Percentiles rank a stretch among this genome's conserved stretches.
Conservation (phyloP, 805 yeast species). For the Candida vartiovaarae region DNA sequence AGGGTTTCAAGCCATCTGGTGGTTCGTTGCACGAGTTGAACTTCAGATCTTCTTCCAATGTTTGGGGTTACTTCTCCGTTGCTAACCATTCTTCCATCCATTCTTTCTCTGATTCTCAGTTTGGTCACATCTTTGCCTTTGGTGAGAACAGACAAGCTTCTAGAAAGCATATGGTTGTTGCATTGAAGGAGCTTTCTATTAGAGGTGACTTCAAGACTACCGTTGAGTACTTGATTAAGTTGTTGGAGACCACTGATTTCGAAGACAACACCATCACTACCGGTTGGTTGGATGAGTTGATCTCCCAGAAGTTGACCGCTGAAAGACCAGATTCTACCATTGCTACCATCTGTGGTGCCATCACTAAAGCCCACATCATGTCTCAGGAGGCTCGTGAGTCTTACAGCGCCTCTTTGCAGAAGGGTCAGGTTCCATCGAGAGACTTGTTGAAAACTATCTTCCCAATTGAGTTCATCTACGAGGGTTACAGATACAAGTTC, state of each 20-base stretch:
- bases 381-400: constrained; percentile 63
- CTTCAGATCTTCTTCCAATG: constrained; percentile 94
- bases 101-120: constrained; percentile 96
- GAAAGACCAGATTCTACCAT: constrained; percentile 90
- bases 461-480: constrained; percentile 93
- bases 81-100: constrained; percentile 95
- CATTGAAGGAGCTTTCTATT: constrained; percentile 89
- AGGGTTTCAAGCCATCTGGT: constrained; percentile 98
- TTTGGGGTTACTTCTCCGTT: constrained; percentile 99
- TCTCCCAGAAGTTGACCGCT: constrained; percentile 87
- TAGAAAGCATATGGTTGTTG: constrained; percentile 98
- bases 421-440: constrained; percentile 91
- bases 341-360: constrained; percentile 97
- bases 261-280: constrained; percentile 96
- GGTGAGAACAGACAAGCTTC: constrained; percentile 98
- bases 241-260: constrained; percentile 93
- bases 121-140: constrained; percentile 98
- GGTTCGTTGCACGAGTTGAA: constrained; percentile 95
- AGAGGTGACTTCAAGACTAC: constrained; percentile 99
- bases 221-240: constrained; percentile 91
- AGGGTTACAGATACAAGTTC: constrained; percentile 86
- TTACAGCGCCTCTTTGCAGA: constrained; percentile 73
- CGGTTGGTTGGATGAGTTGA: constrained; percentile 97
- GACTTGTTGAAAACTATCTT: constrained; percentile 76
- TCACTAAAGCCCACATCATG: constrained; percentile 84